Evolutionary conservation across 2,329 filamentous ascomycete genomes (phyloP), one percentile per base, ranked within the genome.

Genomic region (Neofusicoccum sp.): DNA sequence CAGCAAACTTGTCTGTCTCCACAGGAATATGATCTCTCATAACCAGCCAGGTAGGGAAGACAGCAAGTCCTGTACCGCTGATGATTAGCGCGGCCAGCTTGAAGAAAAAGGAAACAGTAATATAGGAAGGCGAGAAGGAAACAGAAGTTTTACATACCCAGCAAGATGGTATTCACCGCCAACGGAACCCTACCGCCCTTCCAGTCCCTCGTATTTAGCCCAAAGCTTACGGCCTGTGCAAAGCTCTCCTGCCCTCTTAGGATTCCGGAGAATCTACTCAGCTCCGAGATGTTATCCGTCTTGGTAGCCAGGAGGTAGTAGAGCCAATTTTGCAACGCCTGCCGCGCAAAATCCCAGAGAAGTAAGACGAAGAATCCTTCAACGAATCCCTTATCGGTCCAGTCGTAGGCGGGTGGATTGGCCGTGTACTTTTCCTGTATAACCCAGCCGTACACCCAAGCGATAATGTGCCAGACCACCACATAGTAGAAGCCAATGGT

Each of bases 221-320:
- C 79, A 63, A 73, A 81, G 0, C 77, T 74, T 3, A 81, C 71
- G 6, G 79, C 79, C 65, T 81, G 77, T 0, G 76, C 71, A 59
- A 80, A 81, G 63, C 77, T 79, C 64, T 81, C 79, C 48, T 81
- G 78, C 0, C 79, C 79, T 7, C 79, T 70, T 4, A 81, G 66
- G 16, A 80, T 76, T 49, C 79, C 79, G 6, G 78, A 76, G 14
- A 79, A 76, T 1, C 79, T 75, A 48, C 67, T 69, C 16, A 84
- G 70, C 65, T 86, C 83, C 0, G 82, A 83, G 63, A 85, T 84
- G 56, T 85, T 84, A 59, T 85, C 80, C 0, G 83, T 85, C 74
- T 80, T 85, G 4, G 80, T 84, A 0, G 83, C 81, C 1, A 86
- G 72, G 16, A 86, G 73, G 66, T 85, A 85, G 65, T 85, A 85